phyloP scores from a whole-genome alignment of 805 yeast genomes.

The Candida rishiriensis region DNA sequence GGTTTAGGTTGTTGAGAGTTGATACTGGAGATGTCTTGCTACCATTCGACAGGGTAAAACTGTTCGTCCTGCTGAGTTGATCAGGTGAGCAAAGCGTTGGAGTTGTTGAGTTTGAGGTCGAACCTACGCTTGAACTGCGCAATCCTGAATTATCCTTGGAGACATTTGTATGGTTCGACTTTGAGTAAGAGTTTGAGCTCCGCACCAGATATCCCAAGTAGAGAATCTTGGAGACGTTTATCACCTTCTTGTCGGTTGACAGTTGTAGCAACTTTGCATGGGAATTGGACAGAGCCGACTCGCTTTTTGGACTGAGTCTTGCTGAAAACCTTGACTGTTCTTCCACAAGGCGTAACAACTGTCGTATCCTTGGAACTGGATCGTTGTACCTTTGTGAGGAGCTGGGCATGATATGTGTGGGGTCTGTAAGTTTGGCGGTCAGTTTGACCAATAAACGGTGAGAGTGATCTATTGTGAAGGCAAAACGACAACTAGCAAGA shows the following conservation, averaged over 20 bases:
- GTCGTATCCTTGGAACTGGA: too few relatives aligned
- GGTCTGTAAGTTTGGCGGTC: too few relatives aligned
- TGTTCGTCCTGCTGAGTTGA: constrained; percentile 8
- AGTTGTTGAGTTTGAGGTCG: constrained; percentile 4
- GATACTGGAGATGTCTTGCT: not conserved
- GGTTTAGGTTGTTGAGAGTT: not conserved
- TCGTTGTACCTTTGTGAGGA: too few relatives aligned
- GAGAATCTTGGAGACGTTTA: constrained; percentile 1
- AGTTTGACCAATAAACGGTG: too few relatives aligned
- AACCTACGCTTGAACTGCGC: not conserved
- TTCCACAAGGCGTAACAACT: too few relatives aligned
- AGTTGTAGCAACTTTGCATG: not conserved
- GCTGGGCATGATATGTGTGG: too few relatives aligned
- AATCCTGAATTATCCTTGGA: not conserved
- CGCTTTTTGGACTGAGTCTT: too few relatives aligned
- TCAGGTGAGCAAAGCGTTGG: constrained; percentile 18
- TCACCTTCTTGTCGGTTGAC: constrained; percentile 1
- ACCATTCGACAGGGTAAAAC: not conserved
- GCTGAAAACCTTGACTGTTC: too few relatives aligned
- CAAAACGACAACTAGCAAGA: too few relatives aligned
- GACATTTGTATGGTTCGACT: not conserved
- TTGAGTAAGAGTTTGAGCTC: not conserved
- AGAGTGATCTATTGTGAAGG: too few relatives aligned
- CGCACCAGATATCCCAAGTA: constrained; percentile 4
- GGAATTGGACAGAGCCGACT: not conserved